A percentile compares a stretch with the other conserved stretches of the same genome.
phyloP scores from a whole-genome alignment of 768 basidiomycete species.

The Hydnomerulius pinastri region DNA sequence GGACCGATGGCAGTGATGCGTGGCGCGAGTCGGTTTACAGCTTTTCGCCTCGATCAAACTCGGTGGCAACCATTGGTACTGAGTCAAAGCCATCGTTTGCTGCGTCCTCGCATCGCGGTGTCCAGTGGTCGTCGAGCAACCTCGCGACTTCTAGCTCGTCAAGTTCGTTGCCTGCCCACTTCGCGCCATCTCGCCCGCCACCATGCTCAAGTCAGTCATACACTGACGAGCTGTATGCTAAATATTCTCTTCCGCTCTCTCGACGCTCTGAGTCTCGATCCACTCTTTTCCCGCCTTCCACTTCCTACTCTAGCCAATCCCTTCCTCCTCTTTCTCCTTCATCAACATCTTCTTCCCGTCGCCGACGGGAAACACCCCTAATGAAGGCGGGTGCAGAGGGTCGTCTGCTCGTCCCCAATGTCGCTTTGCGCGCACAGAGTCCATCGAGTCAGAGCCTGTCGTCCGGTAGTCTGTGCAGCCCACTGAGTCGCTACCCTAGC shows the following conservation, averaged over 20 bases:
- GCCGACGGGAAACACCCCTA: constrained; percentile 53
- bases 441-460: constrained; percentile 35
- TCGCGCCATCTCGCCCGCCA: constrained; percentile 23
- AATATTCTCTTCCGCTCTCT: constrained; percentile 57
- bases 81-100: constrained; percentile 42
- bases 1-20: constrained; percentile 66
- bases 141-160: constrained; percentile 18
- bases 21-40: constrained; percentile 71
- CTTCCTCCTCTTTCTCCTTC: constrained; percentile 38
- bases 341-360: constrained; percentile 35
- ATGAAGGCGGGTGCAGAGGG: constrained; percentile 65
- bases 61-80: constrained; percentile 31
- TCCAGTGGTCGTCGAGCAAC: constrained; percentile 49
- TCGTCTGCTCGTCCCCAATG: constrained; percentile 57
- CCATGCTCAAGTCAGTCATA: constrained; percentile 32
- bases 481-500: constrained; percentile 42
- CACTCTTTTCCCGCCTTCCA: constrained; percentile 37
- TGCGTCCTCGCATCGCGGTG: constrained; percentile 53
- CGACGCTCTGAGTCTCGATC: constrained; percentile 55
- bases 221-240: constrained; percentile 51
- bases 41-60: constrained; percentile 43
- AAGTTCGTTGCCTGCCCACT: constrained; percentile 26
- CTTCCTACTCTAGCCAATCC: constrained; percentile 39
- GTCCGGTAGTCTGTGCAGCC: constrained; percentile 34
- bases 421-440: constrained; percentile 36